phyloP scores from a whole-genome alignment of 2,329 filamentous ascomycete species.

The Xylaria sp. region DNA sequence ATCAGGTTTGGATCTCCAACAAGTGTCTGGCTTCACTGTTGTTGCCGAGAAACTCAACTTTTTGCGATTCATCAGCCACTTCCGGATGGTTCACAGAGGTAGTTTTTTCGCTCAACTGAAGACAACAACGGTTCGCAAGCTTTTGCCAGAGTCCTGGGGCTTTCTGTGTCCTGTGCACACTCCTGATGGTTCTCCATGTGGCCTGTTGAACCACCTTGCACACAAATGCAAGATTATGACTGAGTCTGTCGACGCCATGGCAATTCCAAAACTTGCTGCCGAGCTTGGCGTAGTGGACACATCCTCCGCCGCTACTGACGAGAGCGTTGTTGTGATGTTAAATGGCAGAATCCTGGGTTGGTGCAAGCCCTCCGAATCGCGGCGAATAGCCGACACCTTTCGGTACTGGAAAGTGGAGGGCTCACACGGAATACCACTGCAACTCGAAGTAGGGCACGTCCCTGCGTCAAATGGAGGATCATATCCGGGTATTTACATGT shows the following conservation, averaged over 20 bases:
- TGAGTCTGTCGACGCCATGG: conserved; percentile 75
- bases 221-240: conserved; percentile 95
- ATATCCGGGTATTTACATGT: conserved; percentile 95
- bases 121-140: conserved; percentile 94
- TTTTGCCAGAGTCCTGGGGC: conserved; percentile 96
- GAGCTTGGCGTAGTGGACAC: conserved; percentile 81
- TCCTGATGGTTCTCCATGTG: conserved; percentile 94
- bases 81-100: conserved; percentile 98
- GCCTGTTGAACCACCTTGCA: conserved; percentile 91
- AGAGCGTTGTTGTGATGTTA: conserved; percentile 88
- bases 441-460: conserved; percentile 92
- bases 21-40: conserved; percentile 93
- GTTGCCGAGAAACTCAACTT: conserved; percentile 99
- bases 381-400: conserved; percentile 83
- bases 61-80: conserved; percentile 97
- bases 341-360: conserved; percentile 92
- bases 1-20: conserved; percentile 92
- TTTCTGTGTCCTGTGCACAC: conserved; percentile 98
- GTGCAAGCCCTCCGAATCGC: conserved; percentile 85
- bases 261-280: conserved; percentile 76
- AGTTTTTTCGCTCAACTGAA: conserved; percentile 98
- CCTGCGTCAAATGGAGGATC: conserved; percentile 90
- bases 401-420: conserved; percentile 96
- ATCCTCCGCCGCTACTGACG: conserved; percentile 80
- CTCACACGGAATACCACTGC: conserved; percentile 78